Evolutionary conservation across 2,329 filamentous ascomycete genomes (phyloP).

Genomic region (Ceratocystis eucalypticola): DNA sequence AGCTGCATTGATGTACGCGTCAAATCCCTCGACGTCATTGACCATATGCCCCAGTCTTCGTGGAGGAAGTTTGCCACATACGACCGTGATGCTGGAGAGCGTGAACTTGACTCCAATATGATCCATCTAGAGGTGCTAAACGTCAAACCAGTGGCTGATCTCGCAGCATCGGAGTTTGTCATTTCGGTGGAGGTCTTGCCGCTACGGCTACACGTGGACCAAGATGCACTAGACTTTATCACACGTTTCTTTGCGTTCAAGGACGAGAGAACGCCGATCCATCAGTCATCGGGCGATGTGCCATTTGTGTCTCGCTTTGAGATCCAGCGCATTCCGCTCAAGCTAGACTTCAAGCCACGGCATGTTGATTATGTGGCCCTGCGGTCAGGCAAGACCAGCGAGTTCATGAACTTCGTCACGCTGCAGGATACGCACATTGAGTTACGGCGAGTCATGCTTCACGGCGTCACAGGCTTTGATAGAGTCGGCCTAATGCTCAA

Average conservation of each 20-base stretch:
- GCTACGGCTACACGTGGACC: conserved; percentile 83
- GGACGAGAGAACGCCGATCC: conserved; percentile 49
- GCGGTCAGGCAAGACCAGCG: conserved; percentile 82
- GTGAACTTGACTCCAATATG: conserved; percentile 80
- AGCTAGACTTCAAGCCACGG: conserved; percentile 92
- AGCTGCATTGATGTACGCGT: conserved; percentile 78
- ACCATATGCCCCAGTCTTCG: conserved; percentile 86
- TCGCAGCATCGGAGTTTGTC: conserved; percentile 82
- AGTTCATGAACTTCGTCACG: conserved; percentile 98
- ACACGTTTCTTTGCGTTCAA: conserved; percentile 97
- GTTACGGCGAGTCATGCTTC: conserved; percentile 78
- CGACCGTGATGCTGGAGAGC: conserved; percentile 71
- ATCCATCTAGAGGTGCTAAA: conserved; percentile 77
- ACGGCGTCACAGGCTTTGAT: conserved; percentile 83
- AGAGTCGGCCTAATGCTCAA: conserved; percentile 80
- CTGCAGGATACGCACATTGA: conserved; percentile 79
- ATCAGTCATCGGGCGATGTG: conserved; percentile 51
- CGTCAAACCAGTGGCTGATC: conserved; percentile 69
- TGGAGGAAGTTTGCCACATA: conserved; percentile 98
- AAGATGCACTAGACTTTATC: conserved; percentile 94
- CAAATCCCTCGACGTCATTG: conserved; percentile 75
- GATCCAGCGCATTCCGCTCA: conserved; percentile 68
- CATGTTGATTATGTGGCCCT: conserved; percentile 91
- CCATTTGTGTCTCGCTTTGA: conserved; percentile 86
- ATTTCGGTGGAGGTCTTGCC: conserved; percentile 68